A percentile compares a stretch with the other conserved stretches of the same genome.
Evolutionary conservation across 2,329 filamentous ascomycete species (phyloP).

Genomic region (Zopfia rhizophila): DNA sequence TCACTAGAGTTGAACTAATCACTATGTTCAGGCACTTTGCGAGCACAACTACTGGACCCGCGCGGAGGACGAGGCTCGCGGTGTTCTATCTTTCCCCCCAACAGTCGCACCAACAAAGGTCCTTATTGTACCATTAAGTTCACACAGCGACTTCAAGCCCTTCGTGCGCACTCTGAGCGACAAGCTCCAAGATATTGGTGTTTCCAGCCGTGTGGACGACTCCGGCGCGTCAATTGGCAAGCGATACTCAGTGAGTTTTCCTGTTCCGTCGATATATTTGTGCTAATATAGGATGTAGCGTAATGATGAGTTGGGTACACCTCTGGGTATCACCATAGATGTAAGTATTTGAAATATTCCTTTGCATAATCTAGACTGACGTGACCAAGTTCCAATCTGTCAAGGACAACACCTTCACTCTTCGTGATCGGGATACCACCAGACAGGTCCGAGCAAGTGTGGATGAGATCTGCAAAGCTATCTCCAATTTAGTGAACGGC

Average conservation of each 20-base stretch:
- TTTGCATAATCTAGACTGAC: slow-evolving; percentile 12
- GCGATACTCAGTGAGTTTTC: slow-evolving; percentile 68
- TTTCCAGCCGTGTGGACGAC: slow-evolving; percentile 89
- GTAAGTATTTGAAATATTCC: slow-evolving; percentile 18
- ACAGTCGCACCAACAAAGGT: slow-evolving; percentile 94
- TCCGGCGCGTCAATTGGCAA: slow-evolving; percentile 93
- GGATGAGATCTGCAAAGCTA: slow-evolving; percentile 80
- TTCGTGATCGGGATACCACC: slow-evolving; percentile 90
- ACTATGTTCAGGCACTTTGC: slow-evolving; percentile 87
- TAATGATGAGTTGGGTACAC: slow-evolving; percentile 95
- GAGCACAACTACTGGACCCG: slow-evolving; percentile 97
- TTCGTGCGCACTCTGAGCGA: slow-evolving; percentile 77
- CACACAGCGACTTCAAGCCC: slow-evolving; percentile 83
- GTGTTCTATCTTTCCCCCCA: slow-evolving; percentile 79
- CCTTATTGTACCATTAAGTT: slow-evolving; percentile 87
- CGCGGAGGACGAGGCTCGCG: slow-evolving; percentile 82
- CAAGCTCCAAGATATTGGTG: slow-evolving; percentile 77
- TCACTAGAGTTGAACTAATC: slow-evolving; percentile 38
- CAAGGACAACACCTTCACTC: slow-evolving; percentile 85
- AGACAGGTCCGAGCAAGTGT: slow-evolving; percentile 88
- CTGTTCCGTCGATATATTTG: background rate
- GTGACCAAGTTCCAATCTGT: slow-evolving; percentile 79
- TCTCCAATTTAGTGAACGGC: slow-evolving; percentile 71
- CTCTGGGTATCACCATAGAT: slow-evolving; percentile 91
- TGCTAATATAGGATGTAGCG: slow-evolving; percentile 57